Conservation (phyloP, 169 alveolate species). For the Eimeria acervulina region DNA sequence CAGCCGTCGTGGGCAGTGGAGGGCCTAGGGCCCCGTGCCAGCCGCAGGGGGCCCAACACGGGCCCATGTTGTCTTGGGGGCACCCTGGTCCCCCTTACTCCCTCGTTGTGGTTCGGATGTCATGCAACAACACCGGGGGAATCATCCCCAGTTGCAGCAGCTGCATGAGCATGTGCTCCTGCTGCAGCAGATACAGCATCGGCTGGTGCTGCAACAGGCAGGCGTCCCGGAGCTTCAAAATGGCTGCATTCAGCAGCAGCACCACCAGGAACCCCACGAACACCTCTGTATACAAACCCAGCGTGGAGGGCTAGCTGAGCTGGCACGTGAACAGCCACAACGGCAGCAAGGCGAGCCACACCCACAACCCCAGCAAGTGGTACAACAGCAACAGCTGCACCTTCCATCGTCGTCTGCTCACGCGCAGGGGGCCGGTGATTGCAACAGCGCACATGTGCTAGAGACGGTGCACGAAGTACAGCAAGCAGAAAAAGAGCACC, state of each 20-base stretch:
- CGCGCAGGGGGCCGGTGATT: not conserved
- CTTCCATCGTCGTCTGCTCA: not conserved
- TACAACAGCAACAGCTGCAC: conserved; percentile 30
- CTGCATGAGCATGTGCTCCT: conserved; percentile 43
- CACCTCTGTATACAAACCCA: not conserved
- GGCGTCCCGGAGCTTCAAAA: not conserved
- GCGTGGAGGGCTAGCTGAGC: not conserved
- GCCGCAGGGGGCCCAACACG: conserved; percentile 21
- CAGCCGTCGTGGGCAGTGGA: not conserved
- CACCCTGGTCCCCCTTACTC: not conserved
- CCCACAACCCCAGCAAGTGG: not conserved
- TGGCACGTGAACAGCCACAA: not conserved
- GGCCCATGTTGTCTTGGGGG: not conserved
- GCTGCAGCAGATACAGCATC: conserved; percentile 34
- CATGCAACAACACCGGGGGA: conserved; percentile 26
- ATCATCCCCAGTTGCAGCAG: conserved; percentile 55
- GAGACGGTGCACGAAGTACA: not conserved
- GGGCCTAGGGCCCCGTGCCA: conserved; percentile 26
- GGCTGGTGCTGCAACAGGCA: conserved; percentile 48
- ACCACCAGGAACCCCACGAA: conserved; percentile 4
- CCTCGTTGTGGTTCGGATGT: conserved; percentile 44
- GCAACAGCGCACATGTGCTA: not conserved
- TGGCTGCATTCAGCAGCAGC: conserved; percentile 23
- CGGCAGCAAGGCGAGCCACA: conserved; percentile 24
- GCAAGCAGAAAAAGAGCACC: not conserved